Conservation (phyloP, 805 yeast species). For the Candida ulmi region DNA sequence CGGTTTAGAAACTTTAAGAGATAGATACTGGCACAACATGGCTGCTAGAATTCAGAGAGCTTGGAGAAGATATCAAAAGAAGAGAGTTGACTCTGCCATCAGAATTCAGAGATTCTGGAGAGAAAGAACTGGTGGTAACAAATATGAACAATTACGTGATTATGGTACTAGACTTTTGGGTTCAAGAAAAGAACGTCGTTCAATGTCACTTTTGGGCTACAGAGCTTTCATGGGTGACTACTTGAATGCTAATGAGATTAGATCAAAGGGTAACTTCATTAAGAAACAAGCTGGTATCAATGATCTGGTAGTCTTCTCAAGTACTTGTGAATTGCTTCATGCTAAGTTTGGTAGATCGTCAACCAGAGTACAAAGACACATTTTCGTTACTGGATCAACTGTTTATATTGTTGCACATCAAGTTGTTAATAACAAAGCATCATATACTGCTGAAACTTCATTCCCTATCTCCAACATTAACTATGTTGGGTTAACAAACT, state of each 20-base stretch:
- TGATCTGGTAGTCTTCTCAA: constrained; percentile 71
- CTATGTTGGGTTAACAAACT: constrained; percentile 61
- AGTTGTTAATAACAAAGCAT: constrained; percentile 54
- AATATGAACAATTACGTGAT: constrained; percentile 80
- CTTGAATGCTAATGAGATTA: constrained; percentile 72
- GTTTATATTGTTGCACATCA: constrained; percentile 72
- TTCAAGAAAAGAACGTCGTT: constrained; percentile 81
- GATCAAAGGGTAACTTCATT: constrained; percentile 72
- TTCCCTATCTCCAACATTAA: constrained; percentile 56
- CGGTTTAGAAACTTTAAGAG: constrained; percentile 94
- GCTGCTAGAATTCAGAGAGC: constrained; percentile 97
- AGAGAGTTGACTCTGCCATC: constrained; percentile 83
- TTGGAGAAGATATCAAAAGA: constrained; percentile 77
- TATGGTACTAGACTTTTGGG: constrained; percentile 67
- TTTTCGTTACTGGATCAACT: constrained; percentile 57
- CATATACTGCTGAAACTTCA: constrained; percentile 56
- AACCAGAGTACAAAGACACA: constrained; percentile 64
- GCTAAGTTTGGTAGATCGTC: constrained; percentile 93
- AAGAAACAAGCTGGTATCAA: constrained; percentile 62
- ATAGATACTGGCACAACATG: constrained; percentile 96
- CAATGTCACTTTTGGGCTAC: constrained; percentile 80
- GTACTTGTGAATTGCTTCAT: constrained; percentile 72
- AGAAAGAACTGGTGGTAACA: constrained; percentile 71
- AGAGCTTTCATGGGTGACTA: constrained; percentile 95
- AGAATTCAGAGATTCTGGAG: constrained; percentile 80